phyloP scores from a whole-genome alignment of 352 stramenopile species.

The Phytophthora pistaciae region DNA sequence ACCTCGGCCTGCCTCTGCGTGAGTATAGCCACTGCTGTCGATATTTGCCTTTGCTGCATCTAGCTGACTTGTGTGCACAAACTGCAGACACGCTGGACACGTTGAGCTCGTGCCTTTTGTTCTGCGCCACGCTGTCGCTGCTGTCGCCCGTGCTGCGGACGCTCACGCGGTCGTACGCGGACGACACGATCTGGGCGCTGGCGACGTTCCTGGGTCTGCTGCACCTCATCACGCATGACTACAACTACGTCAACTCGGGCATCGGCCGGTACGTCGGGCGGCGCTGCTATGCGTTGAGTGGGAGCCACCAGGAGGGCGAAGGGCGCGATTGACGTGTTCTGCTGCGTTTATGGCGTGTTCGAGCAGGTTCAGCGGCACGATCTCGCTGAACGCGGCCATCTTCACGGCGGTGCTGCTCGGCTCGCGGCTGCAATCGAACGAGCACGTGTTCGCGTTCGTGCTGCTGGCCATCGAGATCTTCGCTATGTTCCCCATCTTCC shows the following conservation, averaged over 20 bases:
- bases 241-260: slow-evolving; percentile 88
- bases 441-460: slow-evolving; percentile 93
- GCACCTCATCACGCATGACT: slow-evolving; percentile 93
- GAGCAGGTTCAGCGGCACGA: slow-evolving; percentile 84
- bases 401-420: slow-evolving; percentile 93
- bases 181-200: slow-evolving; percentile 94
- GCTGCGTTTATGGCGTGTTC: slow-evolving; percentile 8
- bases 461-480: slow-evolving; percentile 93
- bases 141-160: slow-evolving; percentile 92
- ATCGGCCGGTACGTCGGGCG: slow-evolving; percentile 58
- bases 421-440: slow-evolving; percentile 91
- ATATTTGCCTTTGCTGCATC: background rate
- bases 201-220: slow-evolving; percentile 78
- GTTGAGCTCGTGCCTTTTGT: slow-evolving; percentile 80
- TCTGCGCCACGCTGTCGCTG: slow-evolving; percentile 86
- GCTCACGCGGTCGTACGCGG: slow-evolving; percentile 90
- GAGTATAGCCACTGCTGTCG: slow-evolving; percentile 18
- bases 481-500: slow-evolving; percentile 90
- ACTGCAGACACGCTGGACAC: slow-evolving; percentile 55
- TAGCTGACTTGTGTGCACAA: slow-evolving; percentile 7
- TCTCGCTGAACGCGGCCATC: slow-evolving; percentile 94
- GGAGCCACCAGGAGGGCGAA: background rate
- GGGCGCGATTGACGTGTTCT: slow-evolving; percentile 4
- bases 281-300: background rate
- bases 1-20: slow-evolving; percentile 50